Evolutionary conservation across 805 yeast species (phyloP).

Genomic region (Hanseniaspora meyeri): DNA sequence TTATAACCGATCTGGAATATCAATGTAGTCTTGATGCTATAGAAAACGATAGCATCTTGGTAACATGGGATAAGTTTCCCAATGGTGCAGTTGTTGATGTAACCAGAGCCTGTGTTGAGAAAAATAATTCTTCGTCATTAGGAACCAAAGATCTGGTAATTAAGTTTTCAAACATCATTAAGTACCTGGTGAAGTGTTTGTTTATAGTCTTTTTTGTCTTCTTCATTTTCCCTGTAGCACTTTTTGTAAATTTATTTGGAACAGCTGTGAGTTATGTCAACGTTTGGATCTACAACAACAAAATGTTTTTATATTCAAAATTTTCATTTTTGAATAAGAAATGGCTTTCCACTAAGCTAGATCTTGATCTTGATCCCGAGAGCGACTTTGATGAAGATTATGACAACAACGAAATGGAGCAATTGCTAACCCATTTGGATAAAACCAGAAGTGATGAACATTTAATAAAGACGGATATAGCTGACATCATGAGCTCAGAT

Average conservation of each 20-base stretch:
- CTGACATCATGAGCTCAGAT: slow-evolving; percentile 19
- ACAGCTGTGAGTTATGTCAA: neutral
- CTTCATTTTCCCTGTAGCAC: neutral
- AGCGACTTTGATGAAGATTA: slow-evolving; percentile 13
- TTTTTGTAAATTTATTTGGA: neutral
- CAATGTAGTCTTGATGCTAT: neutral
- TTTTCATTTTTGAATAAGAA: neutral
- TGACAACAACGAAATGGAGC: slow-evolving; percentile 18
- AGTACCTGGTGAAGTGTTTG: neutral
- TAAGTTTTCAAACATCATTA: neutral
- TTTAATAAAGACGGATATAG: slow-evolving; percentile 19
- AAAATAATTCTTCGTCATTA: neutral
- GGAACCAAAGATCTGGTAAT: neutral
- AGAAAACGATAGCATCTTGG: neutral
- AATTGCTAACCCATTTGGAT: slow-evolving; percentile 18
- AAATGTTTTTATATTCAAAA: neutral
- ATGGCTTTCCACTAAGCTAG: neutral
- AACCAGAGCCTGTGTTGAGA: neutral
- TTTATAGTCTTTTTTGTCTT: neutral
- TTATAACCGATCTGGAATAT: slow-evolving; percentile 38
- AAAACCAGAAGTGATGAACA: slow-evolving; percentile 21
- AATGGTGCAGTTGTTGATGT: slow-evolving; percentile 6
- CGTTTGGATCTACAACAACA: slow-evolving; percentile 4
- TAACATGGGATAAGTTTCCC: slow-evolving; percentile 1
- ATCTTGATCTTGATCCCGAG: neutral